phyloP scores from a whole-genome alignment of 306 rosid species.

The Abrus precatorius region DNA sequence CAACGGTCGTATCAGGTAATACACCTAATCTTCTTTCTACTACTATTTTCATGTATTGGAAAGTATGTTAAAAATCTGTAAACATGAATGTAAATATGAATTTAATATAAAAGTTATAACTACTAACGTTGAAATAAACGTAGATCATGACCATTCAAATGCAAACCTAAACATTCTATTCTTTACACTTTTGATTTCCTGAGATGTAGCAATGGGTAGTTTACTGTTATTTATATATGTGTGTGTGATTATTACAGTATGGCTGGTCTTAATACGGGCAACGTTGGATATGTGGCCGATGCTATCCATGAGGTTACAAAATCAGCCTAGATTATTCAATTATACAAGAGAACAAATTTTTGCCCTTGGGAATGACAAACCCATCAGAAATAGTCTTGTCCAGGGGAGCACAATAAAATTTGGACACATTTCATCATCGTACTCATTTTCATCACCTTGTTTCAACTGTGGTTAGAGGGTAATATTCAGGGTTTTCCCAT shows the following conservation, averaged over 20 bases:
- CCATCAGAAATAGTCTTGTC: conserved; percentile 4
- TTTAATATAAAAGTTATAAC: too few relatives aligned
- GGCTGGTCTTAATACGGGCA: conserved; percentile 92
- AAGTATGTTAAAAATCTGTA: too few relatives aligned
- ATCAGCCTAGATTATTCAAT: conserved; percentile 54
- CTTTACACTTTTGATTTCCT: not conserved
- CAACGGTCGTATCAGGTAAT: conserved; percentile 91
- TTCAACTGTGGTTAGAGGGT: not conserved
- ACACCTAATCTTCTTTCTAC: not conserved
- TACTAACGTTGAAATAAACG: too few relatives aligned
- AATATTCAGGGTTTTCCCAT: not conserved
- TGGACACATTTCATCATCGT: not conserved
- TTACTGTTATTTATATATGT: conserved; percentile 19
- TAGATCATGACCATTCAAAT: too few relatives aligned
- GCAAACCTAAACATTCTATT: not conserved
- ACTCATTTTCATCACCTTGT: not conserved
- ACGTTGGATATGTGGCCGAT: conserved; percentile 83
- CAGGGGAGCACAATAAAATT: conserved; percentile 32
- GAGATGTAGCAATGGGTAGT: not conserved
- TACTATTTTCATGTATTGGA: not conserved
- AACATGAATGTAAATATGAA: too few relatives aligned
- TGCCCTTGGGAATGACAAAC: conserved; percentile 4
- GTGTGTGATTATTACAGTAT: conserved; percentile 62
- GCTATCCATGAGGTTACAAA: conserved; percentile 92
- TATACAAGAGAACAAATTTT: conserved; percentile 2